Evolutionary conservation across 495 filamentous ascomycete genomes (phyloP), one percentile per base, ranked within the genome.

Genomic region (Xylona heveae): DNA sequence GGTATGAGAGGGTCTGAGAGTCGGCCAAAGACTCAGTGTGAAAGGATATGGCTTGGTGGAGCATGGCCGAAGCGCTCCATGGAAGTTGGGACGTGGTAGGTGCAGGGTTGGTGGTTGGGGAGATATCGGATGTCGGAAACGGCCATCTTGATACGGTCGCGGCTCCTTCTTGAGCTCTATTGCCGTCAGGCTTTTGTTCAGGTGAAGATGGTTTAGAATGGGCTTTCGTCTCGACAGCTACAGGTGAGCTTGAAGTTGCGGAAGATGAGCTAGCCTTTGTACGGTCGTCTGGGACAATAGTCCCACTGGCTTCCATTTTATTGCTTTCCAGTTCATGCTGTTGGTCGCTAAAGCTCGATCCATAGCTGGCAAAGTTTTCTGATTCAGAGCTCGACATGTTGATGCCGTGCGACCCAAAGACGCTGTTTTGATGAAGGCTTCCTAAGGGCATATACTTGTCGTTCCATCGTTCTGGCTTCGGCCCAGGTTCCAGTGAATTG

Each of bases 21-120:
- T 64, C 55, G 15, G 53, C 52, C 20, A 54, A 48, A 17, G 45
- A 45, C 21, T 45, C 45, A 31, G 52, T 59, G 31, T 60, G 53
- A 34, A 57, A 62, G 37, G 54, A 44, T 28, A 60, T 52, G 16
- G 59, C 50, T 37, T 61, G 53, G 21, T 44, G 48, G 23, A 65
- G 32, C 22, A 65, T 52, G 3, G 50, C 42, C 33, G 59, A 50
- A n/a, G 57, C 50, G 26, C 55, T 55, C 59, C 61, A 65, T 30
- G 16, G 18, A 30, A 19, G 28, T 7, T 8, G 5, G 5, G 26
- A 16, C 4, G 19, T 7, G 22, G 22, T 8, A 18, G 37, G 13
- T 28, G 9, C 13, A 19, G 26, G 14, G 34, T 25, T 32, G 21
- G 6, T 20, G 20, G 24, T 37, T 30, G 10, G 38, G 27, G 24